These are phyloP conservation scores for Lentinula lateritia DNA, from an alignment of 768 basidiomycete species.

Conservation along the genomic window DNA sequence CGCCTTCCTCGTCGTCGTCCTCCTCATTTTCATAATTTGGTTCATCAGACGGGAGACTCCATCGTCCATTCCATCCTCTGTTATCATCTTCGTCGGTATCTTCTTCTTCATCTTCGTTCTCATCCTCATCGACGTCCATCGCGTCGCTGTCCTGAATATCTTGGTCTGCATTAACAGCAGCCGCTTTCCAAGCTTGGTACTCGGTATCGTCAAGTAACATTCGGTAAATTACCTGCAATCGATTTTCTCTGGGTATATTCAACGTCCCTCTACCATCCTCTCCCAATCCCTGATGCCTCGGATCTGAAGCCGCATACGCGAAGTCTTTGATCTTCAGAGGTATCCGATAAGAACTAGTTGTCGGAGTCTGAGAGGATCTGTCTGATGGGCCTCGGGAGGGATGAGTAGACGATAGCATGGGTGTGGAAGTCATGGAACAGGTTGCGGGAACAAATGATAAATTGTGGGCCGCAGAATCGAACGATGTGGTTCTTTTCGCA, in stretches of 20 bases:
- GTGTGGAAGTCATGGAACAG: neutral
- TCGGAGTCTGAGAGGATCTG: neutral
- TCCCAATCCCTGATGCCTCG: slow-evolving; percentile 6
- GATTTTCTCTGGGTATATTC: neutral
- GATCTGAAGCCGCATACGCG: neutral
- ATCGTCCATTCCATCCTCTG: neutral
- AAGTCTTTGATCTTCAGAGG: slow-evolving; percentile 3
- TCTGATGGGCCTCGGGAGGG: neutral
- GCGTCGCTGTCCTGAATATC: neutral
- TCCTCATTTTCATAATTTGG: neutral
- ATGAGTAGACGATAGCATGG: neutral
- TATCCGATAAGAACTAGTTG: neutral
- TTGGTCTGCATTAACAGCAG: neutral
- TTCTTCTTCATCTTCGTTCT: neutral
- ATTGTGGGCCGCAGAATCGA: neutral
- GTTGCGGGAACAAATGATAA: neutral
- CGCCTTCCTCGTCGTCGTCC: neutral
- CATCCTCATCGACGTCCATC: neutral
- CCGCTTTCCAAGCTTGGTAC: neutral
- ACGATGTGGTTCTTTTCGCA: neutral
- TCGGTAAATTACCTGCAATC: neutral
- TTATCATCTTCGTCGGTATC: neutral
- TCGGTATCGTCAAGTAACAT: neutral
- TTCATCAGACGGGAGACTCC: neutral
- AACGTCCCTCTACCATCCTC: neutral